Evolutionary conservation across 805 yeast genomes (phyloP), one percentile per base, ranked within the genome.

Genomic region (Starmerella riodocensis): DNA sequence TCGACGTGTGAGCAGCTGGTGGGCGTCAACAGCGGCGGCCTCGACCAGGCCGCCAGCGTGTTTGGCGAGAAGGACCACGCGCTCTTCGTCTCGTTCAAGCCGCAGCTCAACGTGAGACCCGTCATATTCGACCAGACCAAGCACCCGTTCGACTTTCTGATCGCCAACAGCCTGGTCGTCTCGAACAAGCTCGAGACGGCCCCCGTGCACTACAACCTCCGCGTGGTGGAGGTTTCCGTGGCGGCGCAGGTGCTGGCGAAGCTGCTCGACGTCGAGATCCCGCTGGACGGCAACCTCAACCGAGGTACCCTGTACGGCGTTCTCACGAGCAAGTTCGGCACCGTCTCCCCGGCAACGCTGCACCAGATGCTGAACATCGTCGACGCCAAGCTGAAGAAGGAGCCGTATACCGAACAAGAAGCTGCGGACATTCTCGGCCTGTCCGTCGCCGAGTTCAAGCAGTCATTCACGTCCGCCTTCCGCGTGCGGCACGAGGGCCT

Each of bases 21-120:
- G 27, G 85, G 85, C 26, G 79, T 78, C 37, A 77, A 74, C 54
- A 73, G 77, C 26, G 86, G 85, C n/a, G 84, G 85, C 29, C 71
- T 78, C 79, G 85, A 78, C 54, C 85, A 78, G 58, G 69, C 78
- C 35, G 85, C 84, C 3, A 71, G 79, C 0, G 66, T 78, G 19
- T 76, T 69, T 47, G 84, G 85, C 17, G 73, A 69, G 50, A 60
- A 57, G 30, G 66, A 64, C 42, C 71, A 77, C 46, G 78, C 77
- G 1, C 57, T 77, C 39, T 66, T 69, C 47, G 72, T 78, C 16
- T 71, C 70, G 47, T 78, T 77, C 59, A 65, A 67, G 44, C 85
- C 86, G 2, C 55, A 63, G 44, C 61, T 78, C 34, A 59, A 54
- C 26, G 82, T 74, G 2, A 60, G 66, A 24, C 70, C 80, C 12